A percentile compares a stretch with the other conserved stretches of the same genome.
These are phyloP conservation scores for Waitea zeae DNA, from an alignment of 1,284 basidiomycete species.

Conservation along the genomic window DNA sequence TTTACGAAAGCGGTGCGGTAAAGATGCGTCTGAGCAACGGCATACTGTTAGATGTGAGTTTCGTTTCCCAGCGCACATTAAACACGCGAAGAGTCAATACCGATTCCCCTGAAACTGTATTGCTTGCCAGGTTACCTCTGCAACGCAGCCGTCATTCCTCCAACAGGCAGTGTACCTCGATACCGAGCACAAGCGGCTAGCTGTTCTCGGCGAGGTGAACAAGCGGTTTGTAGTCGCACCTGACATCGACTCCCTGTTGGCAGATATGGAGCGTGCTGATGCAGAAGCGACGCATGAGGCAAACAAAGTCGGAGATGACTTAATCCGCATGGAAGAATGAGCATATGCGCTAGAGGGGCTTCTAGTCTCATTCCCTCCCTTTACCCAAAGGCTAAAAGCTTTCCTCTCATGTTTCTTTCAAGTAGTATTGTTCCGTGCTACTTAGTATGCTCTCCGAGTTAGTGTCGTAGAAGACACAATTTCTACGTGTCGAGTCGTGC, in stretches of 20 bases:
- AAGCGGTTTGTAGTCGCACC: constrained; percentile 79
- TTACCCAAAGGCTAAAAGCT: too few species aligned
- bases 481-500: too few species aligned
- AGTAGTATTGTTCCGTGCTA: too few species aligned
- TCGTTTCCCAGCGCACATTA: constrained; percentile 3
- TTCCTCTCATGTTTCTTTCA: too few species aligned
- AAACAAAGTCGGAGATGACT: constrained; percentile 25
- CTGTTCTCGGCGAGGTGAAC: constrained; percentile 72
- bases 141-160: constrained; percentile 77
- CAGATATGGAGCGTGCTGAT: constrained; percentile 48
- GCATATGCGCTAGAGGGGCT: too few species aligned
- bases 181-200: constrained; percentile 34
- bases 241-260: constrained; percentile 62
- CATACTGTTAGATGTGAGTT: constrained; percentile 64
- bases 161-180: constrained; percentile 79
- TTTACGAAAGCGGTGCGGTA: constrained; percentile 73
- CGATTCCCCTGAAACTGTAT: too few species aligned
- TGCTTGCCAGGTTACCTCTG: constrained; percentile 51
- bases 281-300: constrained; percentile 9
- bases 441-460: too few species aligned
- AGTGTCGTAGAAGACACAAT: too few species aligned
- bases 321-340: constrained; percentile 52
- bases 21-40: constrained; percentile 72
- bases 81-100: constrained; percentile 2
- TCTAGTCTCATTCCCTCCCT: too few species aligned